Evolutionary conservation across 768 basidiomycete genomes (phyloP).

Genomic region (Lactifluus hygrophoroides): DNA sequence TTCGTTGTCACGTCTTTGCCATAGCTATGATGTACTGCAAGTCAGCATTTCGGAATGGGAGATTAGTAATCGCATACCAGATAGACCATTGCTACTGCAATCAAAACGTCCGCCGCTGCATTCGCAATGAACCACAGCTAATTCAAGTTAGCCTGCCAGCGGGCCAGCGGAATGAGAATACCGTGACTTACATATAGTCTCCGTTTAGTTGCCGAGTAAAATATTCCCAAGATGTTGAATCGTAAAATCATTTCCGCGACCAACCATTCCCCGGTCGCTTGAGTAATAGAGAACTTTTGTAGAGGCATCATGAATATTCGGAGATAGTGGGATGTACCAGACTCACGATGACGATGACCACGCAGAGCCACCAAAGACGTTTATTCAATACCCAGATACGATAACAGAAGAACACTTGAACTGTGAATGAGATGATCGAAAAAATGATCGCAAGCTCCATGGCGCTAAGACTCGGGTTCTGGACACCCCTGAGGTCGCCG

Average conservation of each 20-base stretch:
- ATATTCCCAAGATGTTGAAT: too few relatives aligned
- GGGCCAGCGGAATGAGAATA: too few relatives aligned
- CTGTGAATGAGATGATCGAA: too few relatives aligned
- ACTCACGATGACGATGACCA: background rate
- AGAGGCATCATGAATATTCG: background rate
- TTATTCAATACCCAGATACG: conserved; percentile 10
- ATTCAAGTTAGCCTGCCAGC: background rate
- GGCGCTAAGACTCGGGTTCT: too few relatives aligned
- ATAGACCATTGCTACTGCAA: conserved; percentile 3
- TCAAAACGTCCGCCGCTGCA: conserved; percentile 5
- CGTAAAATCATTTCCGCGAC: too few relatives aligned
- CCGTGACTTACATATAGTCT: too few relatives aligned
- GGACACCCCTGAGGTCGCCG: too few relatives aligned
- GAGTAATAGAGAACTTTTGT: background rate
- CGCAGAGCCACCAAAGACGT: conserved; percentile 2
- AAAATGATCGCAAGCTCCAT: too few relatives aligned
- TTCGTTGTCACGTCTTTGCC: background rate
- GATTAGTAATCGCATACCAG: background rate
- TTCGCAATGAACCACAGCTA: conserved; percentile 11
- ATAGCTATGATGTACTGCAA: background rate
- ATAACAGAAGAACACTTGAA: background rate
- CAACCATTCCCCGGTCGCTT: background rate
- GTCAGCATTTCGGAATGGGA: background rate
- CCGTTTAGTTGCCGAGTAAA: too few relatives aligned
- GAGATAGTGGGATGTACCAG: too few relatives aligned